Evolutionary conservation across 2,329 filamentous ascomycete species (phyloP).

Genomic region (Talaromyces sp.): DNA sequence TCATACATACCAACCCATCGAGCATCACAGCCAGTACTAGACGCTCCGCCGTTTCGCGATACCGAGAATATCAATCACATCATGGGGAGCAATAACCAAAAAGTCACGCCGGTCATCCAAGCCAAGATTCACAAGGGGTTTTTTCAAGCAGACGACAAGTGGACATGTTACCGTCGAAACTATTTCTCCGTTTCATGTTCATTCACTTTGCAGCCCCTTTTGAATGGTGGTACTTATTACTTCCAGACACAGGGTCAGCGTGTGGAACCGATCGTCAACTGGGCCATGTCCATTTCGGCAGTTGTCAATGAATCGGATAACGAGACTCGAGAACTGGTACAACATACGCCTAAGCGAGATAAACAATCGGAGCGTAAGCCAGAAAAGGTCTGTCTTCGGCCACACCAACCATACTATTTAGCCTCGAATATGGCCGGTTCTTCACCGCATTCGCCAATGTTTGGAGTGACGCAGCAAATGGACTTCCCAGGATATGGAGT

Average conservation of each 20-base stretch:
- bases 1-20: constrained; percentile 26
- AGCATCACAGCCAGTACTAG: constrained; percentile 26
- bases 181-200: constrained; percentile 84
- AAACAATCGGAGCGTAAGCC: constrained; percentile 77
- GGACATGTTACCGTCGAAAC: constrained; percentile 89
- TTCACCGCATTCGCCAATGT: neutral
- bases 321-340: constrained; percentile 76
- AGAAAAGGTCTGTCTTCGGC: constrained; percentile 61
- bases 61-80: constrained; percentile 34
- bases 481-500: constrained; percentile 32
- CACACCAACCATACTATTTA: constrained; percentile 55
- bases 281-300: constrained; percentile 80
- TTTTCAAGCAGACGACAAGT: constrained; percentile 72
- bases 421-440: constrained; percentile 21
- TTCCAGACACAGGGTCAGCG: constrained; percentile 43
- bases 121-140: constrained; percentile 86
- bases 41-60: constrained; percentile 42
- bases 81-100: constrained; percentile 29
- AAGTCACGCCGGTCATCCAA: constrained; percentile 66
- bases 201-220: constrained; percentile 64
- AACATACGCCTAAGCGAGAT: constrained; percentile 88
- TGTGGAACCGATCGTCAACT: constrained; percentile 60
- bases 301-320: constrained; percentile 70
- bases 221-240: constrained; percentile 51
- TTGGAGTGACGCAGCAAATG: constrained; percentile 18